Evolutionary conservation across 805 yeast genomes (phyloP).

Genomic region (Cyberlindnera meyerae): DNA sequence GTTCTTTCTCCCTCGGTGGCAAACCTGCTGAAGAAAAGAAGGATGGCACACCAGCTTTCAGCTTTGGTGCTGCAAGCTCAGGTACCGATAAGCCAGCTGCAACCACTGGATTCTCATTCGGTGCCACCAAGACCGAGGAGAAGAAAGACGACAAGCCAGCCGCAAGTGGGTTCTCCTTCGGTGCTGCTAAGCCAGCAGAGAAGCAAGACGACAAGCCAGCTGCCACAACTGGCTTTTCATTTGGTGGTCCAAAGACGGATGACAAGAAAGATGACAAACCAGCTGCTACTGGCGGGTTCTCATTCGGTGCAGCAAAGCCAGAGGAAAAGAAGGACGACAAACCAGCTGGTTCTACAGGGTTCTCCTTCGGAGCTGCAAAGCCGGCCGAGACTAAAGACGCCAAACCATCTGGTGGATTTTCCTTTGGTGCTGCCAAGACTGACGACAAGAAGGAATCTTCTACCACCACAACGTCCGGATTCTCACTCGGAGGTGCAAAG

Average conservation of each 20-base stretch:
- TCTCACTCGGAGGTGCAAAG: slow-evolving; percentile 27
- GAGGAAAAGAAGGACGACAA: slow-evolving; percentile 6
- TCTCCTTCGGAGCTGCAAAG: slow-evolving; percentile 8
- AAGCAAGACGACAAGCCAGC: slow-evolving; percentile 3
- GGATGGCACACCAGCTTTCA: background rate
- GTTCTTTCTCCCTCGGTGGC: slow-evolving; percentile 18
- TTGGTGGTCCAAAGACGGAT: slow-evolving; percentile 1
- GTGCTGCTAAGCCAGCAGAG: slow-evolving; percentile 13
- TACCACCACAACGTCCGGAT: slow-evolving; percentile 6
- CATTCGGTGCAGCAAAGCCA: slow-evolving; percentile 8
- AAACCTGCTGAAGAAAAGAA: slow-evolving; percentile 4
- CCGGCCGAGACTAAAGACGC: slow-evolving; percentile 15
- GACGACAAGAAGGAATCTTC: slow-evolving; percentile 18
- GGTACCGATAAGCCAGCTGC: background rate
- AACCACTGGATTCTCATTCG: slow-evolving; percentile 1
- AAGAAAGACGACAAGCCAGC: slow-evolving; percentile 16
- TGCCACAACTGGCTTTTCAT: background rate
- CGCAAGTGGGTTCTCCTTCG: slow-evolving; percentile 14
- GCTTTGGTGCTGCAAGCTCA: background rate
- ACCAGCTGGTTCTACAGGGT: slow-evolving; percentile 1
- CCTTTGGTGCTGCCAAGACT: slow-evolving; percentile 16
- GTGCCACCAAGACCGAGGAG: background rate
- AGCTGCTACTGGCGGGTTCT: slow-evolving; percentile 3
- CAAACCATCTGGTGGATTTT: slow-evolving; percentile 12
- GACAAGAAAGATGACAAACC: slow-evolving; percentile 14